Percentiles rank a stretch among this genome's conserved stretches.
Evolutionary conservation across 2,329 filamentous ascomycete species (phyloP).

Genomic region (Coniochaeta ligniaria): DNA sequence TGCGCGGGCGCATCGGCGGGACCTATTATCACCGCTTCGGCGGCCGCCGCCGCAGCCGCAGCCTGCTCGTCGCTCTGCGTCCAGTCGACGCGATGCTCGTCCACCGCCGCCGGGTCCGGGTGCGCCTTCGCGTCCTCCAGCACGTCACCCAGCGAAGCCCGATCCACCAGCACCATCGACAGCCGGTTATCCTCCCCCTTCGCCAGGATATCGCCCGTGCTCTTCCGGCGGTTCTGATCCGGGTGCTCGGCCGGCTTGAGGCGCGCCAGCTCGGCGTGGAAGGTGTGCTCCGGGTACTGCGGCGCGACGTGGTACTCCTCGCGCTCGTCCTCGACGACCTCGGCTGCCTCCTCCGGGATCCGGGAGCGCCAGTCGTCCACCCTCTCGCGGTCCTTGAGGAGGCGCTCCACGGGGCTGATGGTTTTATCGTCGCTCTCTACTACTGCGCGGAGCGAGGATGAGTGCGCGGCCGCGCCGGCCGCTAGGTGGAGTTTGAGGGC

Average conservation of each 20-base stretch:
- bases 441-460: not conserved
- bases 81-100: slow-evolving; percentile 42
- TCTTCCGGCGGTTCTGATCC: slow-evolving; percentile 24
- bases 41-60: slow-evolving; percentile 3
- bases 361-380: slow-evolving; percentile 23
- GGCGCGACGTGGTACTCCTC: slow-evolving; percentile 9
- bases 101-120: not conserved
- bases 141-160: not conserved
- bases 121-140: not conserved
- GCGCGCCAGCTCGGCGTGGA: slow-evolving; percentile 16
- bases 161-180: slow-evolving; percentile 9
- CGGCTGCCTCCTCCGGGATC: slow-evolving; percentile 27
- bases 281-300: slow-evolving; percentile 20
- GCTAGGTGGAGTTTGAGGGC: slow-evolving; percentile 33
- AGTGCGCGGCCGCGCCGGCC: slow-evolving; percentile 7
- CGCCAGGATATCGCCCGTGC: slow-evolving; percentile 25
- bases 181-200: slow-evolving; percentile 10
- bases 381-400: not conserved
- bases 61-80: slow-evolving; percentile 45
- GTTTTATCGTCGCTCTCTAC: not conserved
- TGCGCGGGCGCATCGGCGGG: slow-evolving; percentile 8
- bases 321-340: slow-evolving; percentile 18
- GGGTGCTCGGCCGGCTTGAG: slow-evolving; percentile 3
- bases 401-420: not conserved
- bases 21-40: no score